Base-by-base conservation (phyloP, 352 stramenopile species). In the Globisporangium solare region DNA sequence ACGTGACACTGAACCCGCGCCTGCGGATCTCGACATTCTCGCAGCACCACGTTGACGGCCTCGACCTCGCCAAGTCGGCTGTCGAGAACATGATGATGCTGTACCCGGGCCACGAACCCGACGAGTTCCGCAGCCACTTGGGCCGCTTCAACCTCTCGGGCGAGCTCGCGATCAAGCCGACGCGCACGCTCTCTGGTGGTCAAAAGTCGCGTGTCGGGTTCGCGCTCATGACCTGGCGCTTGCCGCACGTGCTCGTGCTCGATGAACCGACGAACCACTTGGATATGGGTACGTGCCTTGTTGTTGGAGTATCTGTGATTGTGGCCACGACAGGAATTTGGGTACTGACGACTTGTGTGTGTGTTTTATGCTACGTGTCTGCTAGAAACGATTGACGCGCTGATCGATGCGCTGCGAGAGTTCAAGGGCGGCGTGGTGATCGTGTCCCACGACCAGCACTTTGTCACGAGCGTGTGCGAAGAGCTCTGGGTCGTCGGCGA, bases 391-490 rank as follows among this genome's bases (percentile, higher is more conserved):
- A 94, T 94, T 47, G 82, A 92, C 39, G 83, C 92, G 75, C 75
- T 99, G 32, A 97, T 98, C 64, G 95, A 99, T 67, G 96, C 89
- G 17, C 71, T 99, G 40, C 76, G 94, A 18, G 86, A 93, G 46
- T 99, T 97, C 88, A 96, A 96, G 60, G 97, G 97, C 47, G 96
- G 92, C 61, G 95, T 98, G 6, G 77, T 99, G 54, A 86, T 99
- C 46, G 95, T 99, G 17, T 98, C 92, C 3, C 96, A 99, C 76
- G 95, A 99, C 88, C 85, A 97, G 70, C 98, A 98, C 77, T 99
- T 99, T 61, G 95, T 99, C 64, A 97, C 92, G 45, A 95, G 96
- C 59, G 88, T 97, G 40, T 98, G 92, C 62, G 68, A 89, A 35
- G 94, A 99, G 70, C 70, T 98, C 6, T 99, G 93, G 93, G 85